Evolutionary conservation across 176 grass and related monocot genomes (phyloP).

Genomic region (Ananas comosus): DNA sequence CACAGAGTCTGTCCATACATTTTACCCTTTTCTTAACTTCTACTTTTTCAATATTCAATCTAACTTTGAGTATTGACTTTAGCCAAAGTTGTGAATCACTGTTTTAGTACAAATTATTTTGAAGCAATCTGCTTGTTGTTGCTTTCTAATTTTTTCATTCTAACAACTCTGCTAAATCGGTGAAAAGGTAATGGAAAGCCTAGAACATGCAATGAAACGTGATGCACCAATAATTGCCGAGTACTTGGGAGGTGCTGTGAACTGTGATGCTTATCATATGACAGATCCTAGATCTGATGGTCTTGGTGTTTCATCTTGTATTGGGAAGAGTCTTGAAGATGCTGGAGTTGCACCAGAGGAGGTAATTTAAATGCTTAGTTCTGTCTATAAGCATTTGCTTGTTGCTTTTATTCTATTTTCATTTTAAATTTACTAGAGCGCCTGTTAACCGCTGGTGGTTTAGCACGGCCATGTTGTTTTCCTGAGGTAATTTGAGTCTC

Average conservation of each 20-base stretch:
- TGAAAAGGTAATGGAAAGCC: conserved; percentile 53
- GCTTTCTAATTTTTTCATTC: not conserved
- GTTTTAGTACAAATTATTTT: not conserved
- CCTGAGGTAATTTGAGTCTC: no score
- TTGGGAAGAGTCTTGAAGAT: conserved; percentile 40
- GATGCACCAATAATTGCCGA: conserved; percentile 51
- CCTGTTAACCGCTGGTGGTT: no score
- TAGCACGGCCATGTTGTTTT: no score
- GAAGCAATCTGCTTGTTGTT: not conserved
- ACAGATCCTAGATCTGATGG: conserved; percentile 59
- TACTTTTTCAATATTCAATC: no score
- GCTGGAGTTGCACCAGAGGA: conserved; percentile 62
- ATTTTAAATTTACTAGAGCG: not conserved
- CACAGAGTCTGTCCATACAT: no score
- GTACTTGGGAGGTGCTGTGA: conserved; percentile 53
- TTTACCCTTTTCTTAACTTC: no score
- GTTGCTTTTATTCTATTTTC: not conserved
- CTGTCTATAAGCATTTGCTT: not conserved
- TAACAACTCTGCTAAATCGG: conserved; percentile 6
- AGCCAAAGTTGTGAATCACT: not conserved
- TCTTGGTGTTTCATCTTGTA: conserved; percentile 47
- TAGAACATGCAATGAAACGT: conserved; percentile 59
- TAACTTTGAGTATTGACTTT: not conserved
- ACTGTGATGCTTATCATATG: conserved; percentile 71
- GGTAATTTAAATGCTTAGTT: conserved; percentile 15